These are phyloP conservation scores for Austroboletus novae-zelandiae DNA, from an alignment of 1,284 basidiomycete genomes.

Conservation along the genomic window DNA sequence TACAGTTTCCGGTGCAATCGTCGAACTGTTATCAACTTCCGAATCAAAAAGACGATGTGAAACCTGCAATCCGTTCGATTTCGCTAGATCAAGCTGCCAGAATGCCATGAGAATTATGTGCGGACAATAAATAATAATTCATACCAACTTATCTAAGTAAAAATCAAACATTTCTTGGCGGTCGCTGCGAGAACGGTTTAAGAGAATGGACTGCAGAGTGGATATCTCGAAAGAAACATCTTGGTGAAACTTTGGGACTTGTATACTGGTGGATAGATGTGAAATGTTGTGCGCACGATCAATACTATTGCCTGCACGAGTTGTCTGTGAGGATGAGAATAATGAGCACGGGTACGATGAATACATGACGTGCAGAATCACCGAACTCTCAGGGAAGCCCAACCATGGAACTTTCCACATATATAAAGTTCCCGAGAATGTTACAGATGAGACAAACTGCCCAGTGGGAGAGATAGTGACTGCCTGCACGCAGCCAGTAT, in stretches of 20 bases:
- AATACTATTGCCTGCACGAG: too few relatives aligned
- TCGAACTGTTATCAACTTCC: too few relatives aligned
- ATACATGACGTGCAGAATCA: not conserved
- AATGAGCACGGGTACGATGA: not conserved
- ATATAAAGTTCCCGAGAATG: fast-evolving
- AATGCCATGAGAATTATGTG: too few relatives aligned
- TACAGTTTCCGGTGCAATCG: not conserved
- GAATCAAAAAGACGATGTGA: not conserved
- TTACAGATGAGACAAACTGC: not conserved
- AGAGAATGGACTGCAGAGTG: too few relatives aligned
- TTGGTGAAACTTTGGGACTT: not conserved
- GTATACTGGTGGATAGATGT: not conserved
- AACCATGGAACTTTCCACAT: not conserved
- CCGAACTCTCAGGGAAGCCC: not conserved
- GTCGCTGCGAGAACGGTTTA: too few relatives aligned
- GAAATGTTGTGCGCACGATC: too few relatives aligned
- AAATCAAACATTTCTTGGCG: too few relatives aligned
- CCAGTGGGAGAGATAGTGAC: constrained; percentile 8
- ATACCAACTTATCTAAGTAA: too few relatives aligned
- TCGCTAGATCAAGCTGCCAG: too few relatives aligned
- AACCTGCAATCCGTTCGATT: not conserved
- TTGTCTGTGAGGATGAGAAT: too few relatives aligned
- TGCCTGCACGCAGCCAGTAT: fast-evolving
- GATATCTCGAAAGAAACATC: too few relatives aligned
- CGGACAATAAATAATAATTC: too few relatives aligned